Percentiles rank a stretch among this genome's conserved stretches.
phyloP scores from a whole-genome alignment of 176 grass and related monocot genomes.

The Oryza officinalis region DNA sequence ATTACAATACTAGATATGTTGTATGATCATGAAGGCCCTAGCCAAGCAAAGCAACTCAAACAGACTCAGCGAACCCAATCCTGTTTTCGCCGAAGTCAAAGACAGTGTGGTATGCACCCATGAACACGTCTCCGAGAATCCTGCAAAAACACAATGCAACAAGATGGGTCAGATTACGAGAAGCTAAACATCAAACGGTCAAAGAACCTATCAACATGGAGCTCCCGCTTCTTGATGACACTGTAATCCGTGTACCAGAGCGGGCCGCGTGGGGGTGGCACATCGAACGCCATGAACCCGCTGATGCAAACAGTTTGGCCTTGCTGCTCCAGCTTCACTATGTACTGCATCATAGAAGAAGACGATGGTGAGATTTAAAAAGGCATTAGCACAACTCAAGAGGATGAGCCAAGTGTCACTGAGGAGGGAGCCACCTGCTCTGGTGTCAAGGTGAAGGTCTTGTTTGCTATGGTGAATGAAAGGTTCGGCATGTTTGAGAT shows the following conservation, averaged over 20 bases:
- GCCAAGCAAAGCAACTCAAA: constrained; percentile 16
- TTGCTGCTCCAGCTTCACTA: constrained; percentile 72
- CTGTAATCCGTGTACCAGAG: constrained; percentile 61
- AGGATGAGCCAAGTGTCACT: neutral
- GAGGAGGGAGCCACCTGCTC: constrained; percentile 56
- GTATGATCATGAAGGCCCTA: neutral
- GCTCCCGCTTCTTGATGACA: neutral
- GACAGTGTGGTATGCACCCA: constrained; percentile 93
- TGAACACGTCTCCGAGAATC: constrained; percentile 98
- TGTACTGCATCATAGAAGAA: constrained; percentile 53
- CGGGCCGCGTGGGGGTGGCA: constrained; percentile 68
- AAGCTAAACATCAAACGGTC: neutral
- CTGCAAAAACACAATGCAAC: constrained; percentile 28
- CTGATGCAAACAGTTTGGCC: constrained; percentile 76
- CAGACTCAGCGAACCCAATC: constrained; percentile 79
- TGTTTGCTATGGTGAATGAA: constrained; percentile 74
- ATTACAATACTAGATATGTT: neutral
- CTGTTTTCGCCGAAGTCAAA: constrained; percentile 78
- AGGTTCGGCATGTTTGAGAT: constrained; percentile 82
- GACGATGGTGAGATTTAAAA: neutral
- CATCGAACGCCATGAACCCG: constrained; percentile 82
- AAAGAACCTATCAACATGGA: neutral
- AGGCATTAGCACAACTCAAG: neutral
- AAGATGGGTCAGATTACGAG: neutral
- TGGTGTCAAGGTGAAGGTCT: constrained; percentile 70